Conservation (phyloP, 176 grass and related monocot genomes). For the Triticum dicoccoides region DNA sequence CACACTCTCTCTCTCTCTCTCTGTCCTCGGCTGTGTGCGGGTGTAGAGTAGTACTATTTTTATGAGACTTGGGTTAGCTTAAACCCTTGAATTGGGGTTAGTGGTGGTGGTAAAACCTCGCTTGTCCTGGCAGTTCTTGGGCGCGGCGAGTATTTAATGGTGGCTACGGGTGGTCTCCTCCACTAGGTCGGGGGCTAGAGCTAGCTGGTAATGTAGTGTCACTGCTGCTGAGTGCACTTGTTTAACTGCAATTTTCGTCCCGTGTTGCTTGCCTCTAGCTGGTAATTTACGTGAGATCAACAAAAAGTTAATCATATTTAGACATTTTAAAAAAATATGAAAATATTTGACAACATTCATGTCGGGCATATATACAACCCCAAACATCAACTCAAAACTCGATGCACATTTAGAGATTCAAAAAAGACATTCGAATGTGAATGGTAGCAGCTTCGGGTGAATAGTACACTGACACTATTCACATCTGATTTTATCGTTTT, state of each 20-base stretch:
- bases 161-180: conserved; percentile 17
- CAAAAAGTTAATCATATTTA: too few species aligned
- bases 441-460: too few species aligned
- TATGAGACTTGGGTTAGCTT: background rate
- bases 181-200: conserved; percentile 20
- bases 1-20: background rate
- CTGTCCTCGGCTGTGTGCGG: background rate
- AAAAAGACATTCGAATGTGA: too few species aligned
- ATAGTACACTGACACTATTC: too few species aligned
- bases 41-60: background rate
- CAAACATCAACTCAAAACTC: too few species aligned
- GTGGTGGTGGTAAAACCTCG: conserved; percentile 34
- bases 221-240: background rate
- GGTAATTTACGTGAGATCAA: too few species aligned
- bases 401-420: too few species aligned
- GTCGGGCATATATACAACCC: too few species aligned
- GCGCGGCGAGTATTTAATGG: conserved; percentile 31
- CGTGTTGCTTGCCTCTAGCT: background rate
- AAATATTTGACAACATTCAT: too few species aligned
- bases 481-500: too few species aligned
- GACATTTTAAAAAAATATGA: too few species aligned
- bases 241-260: background rate
- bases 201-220: background rate
- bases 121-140: conserved; percentile 15
- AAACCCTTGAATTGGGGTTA: conserved; percentile 32